These are phyloP conservation scores for Larix kaempferi DNA, from an alignment of 75 land plant species.

Conservation along the genomic window DNA sequence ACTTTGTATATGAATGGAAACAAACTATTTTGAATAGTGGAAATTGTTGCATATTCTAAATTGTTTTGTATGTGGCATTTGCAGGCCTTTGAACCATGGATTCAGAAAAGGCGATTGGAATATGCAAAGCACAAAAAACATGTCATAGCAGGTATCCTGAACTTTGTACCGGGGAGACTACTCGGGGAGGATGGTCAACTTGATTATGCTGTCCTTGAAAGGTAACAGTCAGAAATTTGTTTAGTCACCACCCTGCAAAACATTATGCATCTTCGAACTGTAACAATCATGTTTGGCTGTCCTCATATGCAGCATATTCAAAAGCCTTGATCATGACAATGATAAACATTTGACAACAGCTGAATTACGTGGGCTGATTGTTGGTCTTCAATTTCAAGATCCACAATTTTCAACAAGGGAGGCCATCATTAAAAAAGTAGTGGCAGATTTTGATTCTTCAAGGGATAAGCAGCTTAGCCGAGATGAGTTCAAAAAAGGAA, in stretches of 20 bases:
- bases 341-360: constrained; percentile 20
- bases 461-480: constrained; percentile 19
- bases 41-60: too few species aligned
- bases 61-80: neutral
- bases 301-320: constrained; percentile 42
- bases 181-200: constrained; percentile 20
- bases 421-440: constrained; percentile 16
- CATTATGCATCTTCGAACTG: neutral
- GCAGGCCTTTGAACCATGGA: constrained; percentile 73
- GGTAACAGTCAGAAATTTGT: constrained; percentile 15
- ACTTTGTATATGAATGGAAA: too few species aligned
- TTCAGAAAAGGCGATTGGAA: constrained; percentile 45
- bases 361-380: constrained; percentile 36
- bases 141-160: constrained; percentile 27
- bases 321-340: constrained; percentile 29
- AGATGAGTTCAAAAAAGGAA: constrained; percentile 36
- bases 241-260: neutral
- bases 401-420: constrained; percentile 12
- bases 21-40: too few species aligned
- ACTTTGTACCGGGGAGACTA: constrained; percentile 36
- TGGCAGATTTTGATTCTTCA: constrained; percentile 29
- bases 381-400: constrained; percentile 39
- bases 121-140: constrained; percentile 49
- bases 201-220: constrained; percentile 34
- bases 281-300: neutral